These are phyloP conservation scores for Cryptococcus deneoformans DNA, from an alignment of 1,284 basidiomycete genomes.

Conservation along the genomic window DNA sequence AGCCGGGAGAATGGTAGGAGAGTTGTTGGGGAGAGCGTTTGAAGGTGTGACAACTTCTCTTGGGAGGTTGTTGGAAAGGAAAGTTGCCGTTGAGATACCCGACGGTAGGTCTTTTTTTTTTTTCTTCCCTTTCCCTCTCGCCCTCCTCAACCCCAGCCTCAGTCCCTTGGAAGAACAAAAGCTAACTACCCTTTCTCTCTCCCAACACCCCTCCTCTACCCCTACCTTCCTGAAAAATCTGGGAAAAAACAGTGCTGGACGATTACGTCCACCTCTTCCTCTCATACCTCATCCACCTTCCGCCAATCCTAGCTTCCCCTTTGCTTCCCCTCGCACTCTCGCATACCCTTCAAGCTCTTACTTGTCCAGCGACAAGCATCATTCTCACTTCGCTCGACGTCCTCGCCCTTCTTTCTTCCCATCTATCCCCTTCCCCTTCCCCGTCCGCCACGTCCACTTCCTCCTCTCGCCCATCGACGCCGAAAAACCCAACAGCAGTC, in stretches of 20 bases:
- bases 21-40: conserved; percentile 63
- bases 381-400: conserved; percentile 78
- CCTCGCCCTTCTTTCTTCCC: conserved; percentile 70
- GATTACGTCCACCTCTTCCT: conserved; percentile 86
- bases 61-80: conserved; percentile 63
- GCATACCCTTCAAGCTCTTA: conserved; percentile 70
- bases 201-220: neutral
- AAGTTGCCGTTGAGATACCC: conserved; percentile 67
- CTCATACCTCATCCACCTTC: conserved; percentile 65
- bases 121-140: conserved; percentile 4
- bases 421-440: conserved; percentile 45
- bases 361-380: conserved; percentile 74
- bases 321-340: conserved; percentile 73
- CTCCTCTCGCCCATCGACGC: conserved; percentile 50
- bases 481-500: conserved; percentile 53
- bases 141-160: neutral
- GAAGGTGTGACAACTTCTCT: conserved; percentile 71
- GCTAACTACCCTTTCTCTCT: too few relatives aligned
- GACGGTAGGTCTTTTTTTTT: conserved; percentile 61
- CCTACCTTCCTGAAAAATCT: too few relatives aligned
- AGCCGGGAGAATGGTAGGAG: conserved; percentile 12
- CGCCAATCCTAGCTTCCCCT: conserved; percentile 72
- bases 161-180: too few relatives aligned
- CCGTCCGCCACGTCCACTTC: conserved; percentile 21
- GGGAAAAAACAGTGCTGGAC: conserved; percentile 70